Evolutionary conservation across 78 protist species (phyloP), one percentile per base, ranked within the genome.

Genomic region (Capsaspora owczarzaki): DNA sequence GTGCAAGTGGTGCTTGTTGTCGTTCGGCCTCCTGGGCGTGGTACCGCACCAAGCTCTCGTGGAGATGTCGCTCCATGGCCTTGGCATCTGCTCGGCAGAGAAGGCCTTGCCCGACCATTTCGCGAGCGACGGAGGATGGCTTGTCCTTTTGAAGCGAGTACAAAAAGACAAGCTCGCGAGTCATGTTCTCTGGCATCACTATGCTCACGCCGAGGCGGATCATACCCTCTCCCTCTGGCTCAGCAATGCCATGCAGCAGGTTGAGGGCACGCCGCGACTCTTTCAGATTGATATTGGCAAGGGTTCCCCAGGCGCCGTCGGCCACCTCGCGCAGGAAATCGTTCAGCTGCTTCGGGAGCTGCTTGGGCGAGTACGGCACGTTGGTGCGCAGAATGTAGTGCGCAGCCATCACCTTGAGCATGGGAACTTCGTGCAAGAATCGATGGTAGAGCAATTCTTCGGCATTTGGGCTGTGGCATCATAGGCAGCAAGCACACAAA

Each of bases 391-490:
- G 72, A 4, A 63, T 63, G 72, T 8, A 63, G 41, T 63, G 72
- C 20, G 72, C 72, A 20, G 43, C 27, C 72, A 63, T 63, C 43
- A 63, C 72, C 72, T 35, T 63, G 41, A 63, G 72, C 41, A 8
- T 25, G 14, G 72, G 72, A 2, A 56, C 66, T 29, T 63, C 71
- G 41, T 63, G 8, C 23, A 63, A 63, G 41, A 63, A 63, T 14
- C 8, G 44, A n/a, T 69, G 76, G 8, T 22, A 41, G 37, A 41
- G 76, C 6, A 69, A 33, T 49, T 69, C 53, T 1, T 16, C 53
- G 76, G 44, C 76, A 49, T 44, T 23, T 23, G 49, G 76, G 0
- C 92, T 63, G 1, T 42, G 33, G n/a, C n/a, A n/a, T n/a, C n/a
- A n/a, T n/a, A n/a, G n/a, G n/a, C n/a, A n/a, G n/a, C n/a, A n/a